phyloP scores from a whole-genome alignment of 106 monocot species.

The Gastrodia elata region DNA sequence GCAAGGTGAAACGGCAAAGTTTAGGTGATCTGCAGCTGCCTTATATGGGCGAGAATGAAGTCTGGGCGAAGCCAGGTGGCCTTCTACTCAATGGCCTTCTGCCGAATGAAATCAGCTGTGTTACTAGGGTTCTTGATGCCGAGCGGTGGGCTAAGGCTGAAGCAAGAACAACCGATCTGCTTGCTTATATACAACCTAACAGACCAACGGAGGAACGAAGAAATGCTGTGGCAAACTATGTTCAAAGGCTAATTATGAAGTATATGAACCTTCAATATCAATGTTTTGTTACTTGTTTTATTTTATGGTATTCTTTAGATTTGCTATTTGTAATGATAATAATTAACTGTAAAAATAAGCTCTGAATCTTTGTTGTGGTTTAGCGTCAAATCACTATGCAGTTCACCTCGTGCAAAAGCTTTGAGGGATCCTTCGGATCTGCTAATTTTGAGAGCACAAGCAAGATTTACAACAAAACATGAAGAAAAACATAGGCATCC shows the following conservation, averaged over 20 bases:
- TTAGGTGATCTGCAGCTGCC: conserved; percentile 7
- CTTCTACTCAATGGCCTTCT: conserved; percentile 50
- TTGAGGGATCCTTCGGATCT: no score
- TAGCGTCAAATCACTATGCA: no score
- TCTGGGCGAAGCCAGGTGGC: conserved; percentile 14
- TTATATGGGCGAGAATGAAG: conserved; percentile 50
- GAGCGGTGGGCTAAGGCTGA: conserved; percentile 63
- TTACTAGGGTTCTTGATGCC: conserved; percentile 38
- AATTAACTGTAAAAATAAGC: no score
- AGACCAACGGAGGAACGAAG: conserved; percentile 50
- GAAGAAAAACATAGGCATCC: no score
- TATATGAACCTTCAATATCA: no score
- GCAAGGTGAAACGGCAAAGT: neutral
- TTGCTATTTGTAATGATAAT: no score
- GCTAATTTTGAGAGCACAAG: no score
- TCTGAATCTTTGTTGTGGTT: no score
- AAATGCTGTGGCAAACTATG: conserved; percentile 70
- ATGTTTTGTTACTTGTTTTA: no score
- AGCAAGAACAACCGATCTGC: conserved; percentile 45
- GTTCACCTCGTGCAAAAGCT: no score
- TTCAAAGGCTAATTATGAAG: conserved; percentile 47
- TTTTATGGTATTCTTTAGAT: no score
- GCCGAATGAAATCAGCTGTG: conserved; percentile 23
- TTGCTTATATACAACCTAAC: conserved; percentile 69
- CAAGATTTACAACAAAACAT: no score